Evolutionary conservation across 352 stramenopile species (phyloP).

Genomic region (Pythium rishiriense): DNA sequence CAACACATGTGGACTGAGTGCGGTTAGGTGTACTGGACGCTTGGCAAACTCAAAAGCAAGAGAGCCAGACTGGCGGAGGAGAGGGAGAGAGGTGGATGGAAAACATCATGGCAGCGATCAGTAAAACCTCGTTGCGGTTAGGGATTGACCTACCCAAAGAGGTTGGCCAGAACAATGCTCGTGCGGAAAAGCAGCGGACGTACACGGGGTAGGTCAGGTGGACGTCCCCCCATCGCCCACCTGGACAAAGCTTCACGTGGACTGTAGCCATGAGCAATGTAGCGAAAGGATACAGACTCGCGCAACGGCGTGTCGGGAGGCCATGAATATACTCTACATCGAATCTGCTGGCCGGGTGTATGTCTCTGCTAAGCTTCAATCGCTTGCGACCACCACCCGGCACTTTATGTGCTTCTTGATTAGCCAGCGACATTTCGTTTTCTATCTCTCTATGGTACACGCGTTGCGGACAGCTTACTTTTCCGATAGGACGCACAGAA

Average conservation of each 20-base stretch:
- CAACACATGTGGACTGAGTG: slow-evolving; percentile 16
- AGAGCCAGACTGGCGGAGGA: slow-evolving; percentile 23
- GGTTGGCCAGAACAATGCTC: slow-evolving; percentile 1
- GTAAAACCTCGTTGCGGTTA: slow-evolving; percentile 22
- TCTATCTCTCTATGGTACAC: slow-evolving; percentile 3
- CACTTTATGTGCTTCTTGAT: not conserved
- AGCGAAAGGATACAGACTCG: not conserved
- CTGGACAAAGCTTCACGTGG: not conserved
- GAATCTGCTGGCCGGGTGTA: not conserved
- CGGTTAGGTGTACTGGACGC: slow-evolving; percentile 1
- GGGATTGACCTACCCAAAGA: slow-evolving; percentile 1
- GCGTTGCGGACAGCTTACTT: slow-evolving; percentile 38
- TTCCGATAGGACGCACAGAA: slow-evolving; percentile 74
- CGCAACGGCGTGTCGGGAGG: not conserved
- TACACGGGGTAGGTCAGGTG: slow-evolving; percentile 13
- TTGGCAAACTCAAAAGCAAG: not conserved
- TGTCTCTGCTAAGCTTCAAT: slow-evolving; percentile 6
- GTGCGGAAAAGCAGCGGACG: not conserved
- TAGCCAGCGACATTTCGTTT: not conserved
- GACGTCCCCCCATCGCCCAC: not conserved
- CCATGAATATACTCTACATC: not conserved
- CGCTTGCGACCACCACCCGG: not conserved
- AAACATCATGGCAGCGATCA: not conserved
- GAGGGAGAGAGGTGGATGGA: slow-evolving; percentile 11
- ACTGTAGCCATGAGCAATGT: slow-evolving; percentile 22